Evolutionary conservation across 2,329 filamentous ascomycete genomes (phyloP).

Genomic region (Diplocarpon rosae): DNA sequence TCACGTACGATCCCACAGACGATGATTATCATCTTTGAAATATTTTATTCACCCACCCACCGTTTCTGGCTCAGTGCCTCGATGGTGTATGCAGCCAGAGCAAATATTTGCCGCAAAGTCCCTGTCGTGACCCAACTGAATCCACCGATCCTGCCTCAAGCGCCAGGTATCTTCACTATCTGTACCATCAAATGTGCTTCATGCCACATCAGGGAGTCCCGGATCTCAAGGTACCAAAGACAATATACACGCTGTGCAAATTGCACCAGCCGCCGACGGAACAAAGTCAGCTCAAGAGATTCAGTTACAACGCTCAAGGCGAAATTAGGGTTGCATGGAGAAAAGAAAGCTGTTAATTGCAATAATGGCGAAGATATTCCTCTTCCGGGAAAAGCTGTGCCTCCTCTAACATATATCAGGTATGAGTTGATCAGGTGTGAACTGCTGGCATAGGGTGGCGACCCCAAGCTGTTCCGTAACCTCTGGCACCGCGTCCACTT

Average conservation of each 20-base stretch:
- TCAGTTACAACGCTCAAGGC: slow-evolving; percentile 25
- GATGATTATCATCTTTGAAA: background rate
- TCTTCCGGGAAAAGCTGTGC: slow-evolving; percentile 1
- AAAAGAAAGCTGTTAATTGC: slow-evolving; percentile 20
- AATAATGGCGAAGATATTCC: slow-evolving; percentile 10
- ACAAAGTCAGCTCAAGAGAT: slow-evolving; percentile 24
- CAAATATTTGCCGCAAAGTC: background rate
- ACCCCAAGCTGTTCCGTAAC: slow-evolving; percentile 19
- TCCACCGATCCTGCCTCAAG: background rate
- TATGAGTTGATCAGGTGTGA: slow-evolving; percentile 19
- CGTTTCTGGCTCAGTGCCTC: background rate
- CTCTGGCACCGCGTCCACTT: slow-evolving; percentile 19
- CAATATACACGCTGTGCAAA: slow-evolving; percentile 25
- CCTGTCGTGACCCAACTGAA: background rate
- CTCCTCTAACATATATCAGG: slow-evolving; percentile 3
- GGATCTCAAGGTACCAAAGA: slow-evolving; percentile 16
- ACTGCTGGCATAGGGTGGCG: slow-evolving; percentile 22
- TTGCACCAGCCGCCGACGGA: slow-evolving; percentile 22
- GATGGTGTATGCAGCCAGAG: slow-evolving; percentile 1
- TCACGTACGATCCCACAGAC: too few species aligned
- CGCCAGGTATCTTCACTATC: background rate
- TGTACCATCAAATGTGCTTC: slow-evolving; percentile 5
- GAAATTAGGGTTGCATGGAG: slow-evolving; percentile 18
- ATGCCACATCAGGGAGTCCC: slow-evolving; percentile 8
- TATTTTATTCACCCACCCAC: background rate